A percentile compares a stretch with the other conserved stretches of the same genome.
Evolutionary conservation across 352 stramenopile genomes (phyloP).

Genomic region (Phytophthora parvispora): DNA sequence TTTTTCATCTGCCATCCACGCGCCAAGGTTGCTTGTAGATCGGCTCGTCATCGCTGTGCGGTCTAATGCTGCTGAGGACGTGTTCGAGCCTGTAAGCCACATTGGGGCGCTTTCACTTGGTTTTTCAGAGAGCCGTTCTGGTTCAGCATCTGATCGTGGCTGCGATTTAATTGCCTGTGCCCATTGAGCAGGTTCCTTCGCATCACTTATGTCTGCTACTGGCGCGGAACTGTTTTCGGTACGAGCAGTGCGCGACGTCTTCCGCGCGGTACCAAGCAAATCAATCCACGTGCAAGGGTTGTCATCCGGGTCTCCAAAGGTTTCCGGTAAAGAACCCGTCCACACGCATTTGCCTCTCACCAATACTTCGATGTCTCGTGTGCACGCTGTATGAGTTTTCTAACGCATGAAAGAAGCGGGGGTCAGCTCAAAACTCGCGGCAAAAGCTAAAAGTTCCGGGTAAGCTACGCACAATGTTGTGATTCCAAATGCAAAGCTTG

Average conservation of each 20-base stretch:
- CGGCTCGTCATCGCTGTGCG: conserved; percentile 7
- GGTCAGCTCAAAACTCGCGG: neutral
- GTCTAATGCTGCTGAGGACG: conserved; percentile 9
- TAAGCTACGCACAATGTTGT: conserved; percentile 67
- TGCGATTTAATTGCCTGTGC: conserved; percentile 2
- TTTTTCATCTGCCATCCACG: conserved; percentile 29
- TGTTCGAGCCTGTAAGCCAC: conserved; percentile 14
- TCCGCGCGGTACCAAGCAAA: conserved; percentile 44
- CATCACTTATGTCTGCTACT: neutral
- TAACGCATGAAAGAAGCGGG: neutral
- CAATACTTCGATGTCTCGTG: conserved; percentile 75
- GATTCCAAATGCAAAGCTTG: conserved; percentile 88
- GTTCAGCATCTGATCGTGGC: neutral
- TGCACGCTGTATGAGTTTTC: conserved; percentile 57
- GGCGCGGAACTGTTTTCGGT: conserved; percentile 1
- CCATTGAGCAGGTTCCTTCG: conserved; percentile 4
- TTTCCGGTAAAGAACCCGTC: conserved; percentile 81
- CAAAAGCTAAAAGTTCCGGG: no score
- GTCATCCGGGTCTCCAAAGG: conserved; percentile 73
- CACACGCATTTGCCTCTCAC: conserved; percentile 71
- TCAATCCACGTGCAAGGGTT: conserved; percentile 79
- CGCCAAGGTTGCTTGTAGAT: conserved; percentile 6
- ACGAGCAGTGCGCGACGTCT: conserved; percentile 40
- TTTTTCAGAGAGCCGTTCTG: conserved; percentile 6
- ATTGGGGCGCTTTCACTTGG: conserved; percentile 19